A percentile compares a stretch with the other conserved stretches of the same genome.
Conservation (phyloP, 768 basidiomycete species). For the Rhodotorula sphaerocarpa region DNA sequence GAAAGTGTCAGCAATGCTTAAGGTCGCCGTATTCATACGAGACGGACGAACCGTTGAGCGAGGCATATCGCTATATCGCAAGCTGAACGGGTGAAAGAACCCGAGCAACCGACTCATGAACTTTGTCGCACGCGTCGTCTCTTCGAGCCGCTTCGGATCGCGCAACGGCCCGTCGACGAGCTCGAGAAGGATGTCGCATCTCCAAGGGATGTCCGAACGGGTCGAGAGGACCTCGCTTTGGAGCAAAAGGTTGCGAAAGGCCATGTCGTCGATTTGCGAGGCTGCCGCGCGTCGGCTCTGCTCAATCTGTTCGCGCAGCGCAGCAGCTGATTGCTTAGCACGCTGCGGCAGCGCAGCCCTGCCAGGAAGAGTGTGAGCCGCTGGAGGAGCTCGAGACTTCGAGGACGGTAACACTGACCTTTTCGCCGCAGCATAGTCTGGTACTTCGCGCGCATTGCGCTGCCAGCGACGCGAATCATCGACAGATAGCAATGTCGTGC, state of each 20-base stretch:
- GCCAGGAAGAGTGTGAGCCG: no score
- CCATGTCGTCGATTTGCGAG: constrained; percentile 90
- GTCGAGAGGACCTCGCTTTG: constrained; percentile 70
- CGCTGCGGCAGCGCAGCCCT: no score
- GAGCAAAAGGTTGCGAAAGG: constrained; percentile 72
- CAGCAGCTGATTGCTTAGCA: neutral
- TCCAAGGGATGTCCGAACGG: constrained; percentile 87
- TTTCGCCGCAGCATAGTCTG: no score
- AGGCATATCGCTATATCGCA: constrained; percentile 71
- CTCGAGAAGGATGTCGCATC: constrained; percentile 76
- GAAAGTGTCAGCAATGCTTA: neutral
- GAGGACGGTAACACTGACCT: no score
- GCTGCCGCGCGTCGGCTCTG: constrained; percentile 49
- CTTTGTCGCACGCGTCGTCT: constrained; percentile 80
- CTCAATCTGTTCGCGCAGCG: neutral
- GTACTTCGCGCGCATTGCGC: no score
- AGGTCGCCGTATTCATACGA: neutral
- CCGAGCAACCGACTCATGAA: constrained; percentile 84
- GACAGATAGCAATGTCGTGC: constrained; percentile 73
- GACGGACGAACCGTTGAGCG: no score
- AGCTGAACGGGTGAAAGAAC: constrained; percentile 85
- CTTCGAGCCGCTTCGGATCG: constrained; percentile 85
- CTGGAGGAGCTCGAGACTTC: no score
- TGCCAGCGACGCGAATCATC: constrained; percentile 63
- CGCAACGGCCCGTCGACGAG: constrained; percentile 84